A percentile compares a stretch with the other conserved stretches of the same genome.
Evolutionary conservation across 108 stramenopile genomes (phyloP).

Genomic region (Ochromonas danica): DNA sequence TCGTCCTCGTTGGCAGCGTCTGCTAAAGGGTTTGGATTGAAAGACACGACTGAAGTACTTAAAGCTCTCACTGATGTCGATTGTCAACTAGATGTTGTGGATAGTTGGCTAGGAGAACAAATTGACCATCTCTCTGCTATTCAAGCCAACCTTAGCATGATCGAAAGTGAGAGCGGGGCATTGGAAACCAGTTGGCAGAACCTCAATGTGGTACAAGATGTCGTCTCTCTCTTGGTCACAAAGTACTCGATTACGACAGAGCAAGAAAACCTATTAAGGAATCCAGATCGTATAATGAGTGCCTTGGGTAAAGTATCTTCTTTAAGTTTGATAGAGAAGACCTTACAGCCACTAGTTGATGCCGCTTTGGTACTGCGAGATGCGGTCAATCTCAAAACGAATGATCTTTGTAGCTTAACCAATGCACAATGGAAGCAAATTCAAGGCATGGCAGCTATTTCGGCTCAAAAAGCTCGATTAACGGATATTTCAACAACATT

Average conservation of each 20-base stretch:
- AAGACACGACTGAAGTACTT: constrained; percentile 9
- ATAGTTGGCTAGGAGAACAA: constrained; percentile 18
- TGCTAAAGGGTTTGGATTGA: neutral
- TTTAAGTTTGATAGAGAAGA: neutral
- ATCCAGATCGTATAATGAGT: neutral
- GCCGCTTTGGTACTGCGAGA: neutral
- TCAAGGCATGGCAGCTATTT: neutral
- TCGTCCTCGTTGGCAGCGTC: neutral
- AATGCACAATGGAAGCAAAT: constrained; percentile 21
- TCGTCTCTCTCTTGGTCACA: neutral
- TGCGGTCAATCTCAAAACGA: neutral
- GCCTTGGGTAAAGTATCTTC: neutral
- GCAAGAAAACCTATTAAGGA: neutral
- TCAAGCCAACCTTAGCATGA: constrained; percentile 11
- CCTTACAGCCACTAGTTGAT: neutral
- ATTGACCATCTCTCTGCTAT: constrained; percentile 20
- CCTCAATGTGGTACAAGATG: neutral
- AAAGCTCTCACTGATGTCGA: neutral
- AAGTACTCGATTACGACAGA: neutral
- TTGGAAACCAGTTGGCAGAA: constrained; percentile 32
- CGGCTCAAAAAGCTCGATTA: neutral
- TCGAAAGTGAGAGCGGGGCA: constrained; percentile 24
- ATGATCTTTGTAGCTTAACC: neutral
- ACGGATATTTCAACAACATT: neutral
- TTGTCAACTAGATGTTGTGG: neutral